phyloP scores from a whole-genome alignment of 257 asterid genomes.

The Solanum gandarillasii region DNA sequence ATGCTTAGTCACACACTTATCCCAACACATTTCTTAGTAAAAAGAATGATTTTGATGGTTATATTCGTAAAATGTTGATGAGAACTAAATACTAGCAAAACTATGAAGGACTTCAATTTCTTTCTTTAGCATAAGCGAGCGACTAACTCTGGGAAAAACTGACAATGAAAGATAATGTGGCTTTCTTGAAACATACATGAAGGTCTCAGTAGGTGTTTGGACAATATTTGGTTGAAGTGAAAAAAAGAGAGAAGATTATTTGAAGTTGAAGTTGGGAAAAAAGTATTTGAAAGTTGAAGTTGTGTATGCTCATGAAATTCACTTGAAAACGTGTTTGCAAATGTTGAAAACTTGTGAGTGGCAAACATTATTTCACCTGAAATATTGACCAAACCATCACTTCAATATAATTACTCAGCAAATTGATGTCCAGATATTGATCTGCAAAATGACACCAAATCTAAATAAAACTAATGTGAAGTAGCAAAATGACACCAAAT shows the following conservation, averaged over 20 bases:
- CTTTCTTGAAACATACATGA: background rate
- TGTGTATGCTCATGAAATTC: background rate
- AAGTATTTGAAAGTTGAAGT: background rate
- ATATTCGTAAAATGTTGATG: background rate
- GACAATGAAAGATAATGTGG: background rate
- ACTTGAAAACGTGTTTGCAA: background rate
- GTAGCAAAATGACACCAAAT: background rate
- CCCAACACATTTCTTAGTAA: background rate
- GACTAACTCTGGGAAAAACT: background rate
- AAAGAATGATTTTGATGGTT: background rate
- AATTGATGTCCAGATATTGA: background rate
- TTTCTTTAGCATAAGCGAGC: background rate
- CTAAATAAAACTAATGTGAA: background rate
- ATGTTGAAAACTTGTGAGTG: background rate
- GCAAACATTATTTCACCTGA: background rate
- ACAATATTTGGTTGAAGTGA: background rate
- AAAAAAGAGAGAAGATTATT: no score
- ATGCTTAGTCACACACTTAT: background rate
- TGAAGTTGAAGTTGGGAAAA: background rate
- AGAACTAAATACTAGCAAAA: background rate
- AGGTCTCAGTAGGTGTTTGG: background rate
- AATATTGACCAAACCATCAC: background rate
- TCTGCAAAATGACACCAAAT: background rate
- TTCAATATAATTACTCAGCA: background rate
- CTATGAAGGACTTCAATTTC: background rate